Base-by-base conservation (phyloP, 148 eudicot genomes). In the Amaranthus hypochondriacus region DNA sequence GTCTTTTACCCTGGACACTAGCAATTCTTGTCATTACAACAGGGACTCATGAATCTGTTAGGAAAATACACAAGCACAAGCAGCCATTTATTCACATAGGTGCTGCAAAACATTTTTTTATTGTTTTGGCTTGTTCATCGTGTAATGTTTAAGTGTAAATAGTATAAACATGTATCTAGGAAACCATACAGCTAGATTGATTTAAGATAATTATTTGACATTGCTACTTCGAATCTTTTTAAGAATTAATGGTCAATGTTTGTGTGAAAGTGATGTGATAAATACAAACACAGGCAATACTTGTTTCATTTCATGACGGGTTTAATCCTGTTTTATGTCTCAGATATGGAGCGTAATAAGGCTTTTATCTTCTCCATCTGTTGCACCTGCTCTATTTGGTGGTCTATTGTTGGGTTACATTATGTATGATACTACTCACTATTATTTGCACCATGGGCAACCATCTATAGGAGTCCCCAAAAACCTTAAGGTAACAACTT, bases 371-470 rank as follows among this genome's bases (percentile, higher is more conserved):
- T 81, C 93, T 46, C 84, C 93, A 48, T 69, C 87, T 7, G 73
- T 76, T 28, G 66, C 93, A 53, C 93, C 97, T 51, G 93, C 90
- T 73, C 52, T 87, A 65, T 86, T 86, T 76, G 97, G 87, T 71
- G 97, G 97, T 56, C 82, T 81, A 52, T 74, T 91, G 74, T 67
- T 89, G 66, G 93, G 97, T 43, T 91, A 91, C 70, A 89, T 89
- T 43, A 81, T 89, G 82, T 91, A 91, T 62, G 97, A 91, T 62
- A 77, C 83, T 39, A 91, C 97, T 76, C 97, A 91, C 77, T 91
- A 91, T 78, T 91, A 87, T 77, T 56, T 91, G 81, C 97, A 91
- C 73, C 93, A 91, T 80, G 97, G 91, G 54, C 91, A 87, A 66
- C 91, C 93, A 56, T 72, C 73, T 48, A 70, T 73, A 51, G 84